These are phyloP conservation scores for Fusarium sp. DNA, from an alignment of 2,329 filamentous ascomycete genomes.

Conservation along the genomic window DNA sequence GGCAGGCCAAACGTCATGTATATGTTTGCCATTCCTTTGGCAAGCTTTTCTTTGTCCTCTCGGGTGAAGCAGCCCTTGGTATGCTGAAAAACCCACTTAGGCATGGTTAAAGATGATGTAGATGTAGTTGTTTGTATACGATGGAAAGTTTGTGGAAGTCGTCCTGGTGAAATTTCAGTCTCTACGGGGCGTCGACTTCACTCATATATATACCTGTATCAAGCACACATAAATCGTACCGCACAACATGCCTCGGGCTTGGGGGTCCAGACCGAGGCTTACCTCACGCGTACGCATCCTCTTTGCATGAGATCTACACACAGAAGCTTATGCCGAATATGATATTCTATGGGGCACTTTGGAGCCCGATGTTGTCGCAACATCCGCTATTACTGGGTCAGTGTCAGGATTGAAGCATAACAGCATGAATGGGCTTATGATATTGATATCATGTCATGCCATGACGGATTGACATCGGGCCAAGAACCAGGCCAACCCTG, in stretches of 20 bases:
- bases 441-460: background rate
- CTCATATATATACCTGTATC: background rate
- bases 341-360: background rate
- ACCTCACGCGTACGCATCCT: background rate
- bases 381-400: background rate
- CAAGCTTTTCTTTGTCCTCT: background rate
- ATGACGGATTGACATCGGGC: background rate
- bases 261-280: background rate
- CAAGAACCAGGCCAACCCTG: background rate
- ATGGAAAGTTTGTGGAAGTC: no score
- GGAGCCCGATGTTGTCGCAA: background rate
- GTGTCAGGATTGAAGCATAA: background rate
- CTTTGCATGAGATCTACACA: background rate
- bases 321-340: background rate
- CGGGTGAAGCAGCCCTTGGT: background rate
- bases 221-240: background rate
- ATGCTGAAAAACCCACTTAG: background rate
- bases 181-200: background rate
- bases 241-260: background rate
- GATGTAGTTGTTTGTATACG: background rate
- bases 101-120: background rate
- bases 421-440: slow-evolving; percentile 19
- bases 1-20: background rate
- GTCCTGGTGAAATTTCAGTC: background rate
- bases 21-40: background rate